Percentiles rank a stretch among this genome's conserved stretches.
Conservation (phyloP, 2,329 filamentous ascomycete species). For the Colletotrichum chlorophyti region DNA sequence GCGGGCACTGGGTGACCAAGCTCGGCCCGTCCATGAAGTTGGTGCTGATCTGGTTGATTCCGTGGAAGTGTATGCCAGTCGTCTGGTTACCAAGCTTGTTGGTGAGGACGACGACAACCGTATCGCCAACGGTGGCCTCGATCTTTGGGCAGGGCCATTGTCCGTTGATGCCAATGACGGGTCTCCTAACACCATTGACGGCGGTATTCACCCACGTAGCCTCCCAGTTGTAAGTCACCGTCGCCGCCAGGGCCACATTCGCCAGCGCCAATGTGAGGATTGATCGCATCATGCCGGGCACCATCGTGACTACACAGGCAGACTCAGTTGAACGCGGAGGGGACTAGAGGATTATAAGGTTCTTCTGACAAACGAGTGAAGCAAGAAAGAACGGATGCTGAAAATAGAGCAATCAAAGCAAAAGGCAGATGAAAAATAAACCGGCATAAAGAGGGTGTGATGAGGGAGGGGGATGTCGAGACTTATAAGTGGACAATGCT, state of each 20-base stretch:
- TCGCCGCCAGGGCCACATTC: conserved; percentile 35
- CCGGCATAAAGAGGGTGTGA: not conserved
- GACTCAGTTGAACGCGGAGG: not conserved
- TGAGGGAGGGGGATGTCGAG: not conserved
- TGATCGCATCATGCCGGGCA: conserved; percentile 10
- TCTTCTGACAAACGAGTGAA: conserved; percentile 21
- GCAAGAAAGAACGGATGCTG: conserved; percentile 7
- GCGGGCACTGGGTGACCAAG: conserved; percentile 60
- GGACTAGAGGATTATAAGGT: not conserved
- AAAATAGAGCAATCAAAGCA: not conserved
- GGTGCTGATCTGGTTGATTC: conserved; percentile 60
- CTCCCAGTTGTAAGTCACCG: conserved; percentile 46
- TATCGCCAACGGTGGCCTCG: conserved; percentile 58
- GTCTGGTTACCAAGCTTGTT: conserved; percentile 61
- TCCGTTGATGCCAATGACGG: conserved; percentile 62
- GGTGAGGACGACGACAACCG: conserved; percentile 53
- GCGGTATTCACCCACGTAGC: conserved; percentile 47
- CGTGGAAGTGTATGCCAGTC: conserved; percentile 64
- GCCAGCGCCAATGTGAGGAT: conserved; percentile 31
- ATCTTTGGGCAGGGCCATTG: conserved; percentile 67
- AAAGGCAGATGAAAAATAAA: conserved; percentile 1
- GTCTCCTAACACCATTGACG: conserved; percentile 44
- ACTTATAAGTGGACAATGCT: conserved; percentile 13
- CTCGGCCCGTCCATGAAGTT: conserved; percentile 65
- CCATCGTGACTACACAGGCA: not conserved